Conservation (phyloP, 805 yeast species). For the Candida silvatica region DNA sequence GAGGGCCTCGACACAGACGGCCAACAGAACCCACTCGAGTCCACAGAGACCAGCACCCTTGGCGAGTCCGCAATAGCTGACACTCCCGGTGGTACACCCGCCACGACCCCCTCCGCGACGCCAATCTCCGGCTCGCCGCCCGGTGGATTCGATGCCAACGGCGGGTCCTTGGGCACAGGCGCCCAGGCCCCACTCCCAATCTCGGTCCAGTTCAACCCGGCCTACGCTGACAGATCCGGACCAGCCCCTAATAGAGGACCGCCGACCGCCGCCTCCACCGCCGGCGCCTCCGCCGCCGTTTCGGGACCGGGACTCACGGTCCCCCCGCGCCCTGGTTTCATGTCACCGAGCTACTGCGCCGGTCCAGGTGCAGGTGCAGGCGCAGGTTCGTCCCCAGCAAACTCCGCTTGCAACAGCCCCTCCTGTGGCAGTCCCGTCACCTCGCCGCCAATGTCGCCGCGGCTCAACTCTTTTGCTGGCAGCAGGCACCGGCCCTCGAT, state of each 20-base stretch:
- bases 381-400: background rate
- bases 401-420: background rate
- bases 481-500: background rate
- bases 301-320: too few relatives aligned
- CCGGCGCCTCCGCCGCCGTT: background rate
- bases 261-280: background rate
- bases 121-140: too few relatives aligned
- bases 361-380: background rate
- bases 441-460: background rate
- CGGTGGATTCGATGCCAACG: too few relatives aligned
- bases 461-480: background rate
- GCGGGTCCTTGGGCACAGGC: too few relatives aligned
- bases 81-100: too few relatives aligned
- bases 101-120: too few relatives aligned
- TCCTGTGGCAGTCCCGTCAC: too few relatives aligned
- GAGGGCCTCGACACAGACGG: slow-evolving; percentile 1
- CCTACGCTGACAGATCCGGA: background rate
- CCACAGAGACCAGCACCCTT: background rate
- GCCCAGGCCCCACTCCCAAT: background rate
- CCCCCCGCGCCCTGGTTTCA: too few relatives aligned
- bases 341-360: background rate
- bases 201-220: background rate
- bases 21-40: background rate
- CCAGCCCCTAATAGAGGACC: too few relatives aligned
- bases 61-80: background rate